These are phyloP conservation scores for Hypericum androsaemum DNA, from an alignment of 345 rosid genomes.

Conservation along the genomic window DNA sequence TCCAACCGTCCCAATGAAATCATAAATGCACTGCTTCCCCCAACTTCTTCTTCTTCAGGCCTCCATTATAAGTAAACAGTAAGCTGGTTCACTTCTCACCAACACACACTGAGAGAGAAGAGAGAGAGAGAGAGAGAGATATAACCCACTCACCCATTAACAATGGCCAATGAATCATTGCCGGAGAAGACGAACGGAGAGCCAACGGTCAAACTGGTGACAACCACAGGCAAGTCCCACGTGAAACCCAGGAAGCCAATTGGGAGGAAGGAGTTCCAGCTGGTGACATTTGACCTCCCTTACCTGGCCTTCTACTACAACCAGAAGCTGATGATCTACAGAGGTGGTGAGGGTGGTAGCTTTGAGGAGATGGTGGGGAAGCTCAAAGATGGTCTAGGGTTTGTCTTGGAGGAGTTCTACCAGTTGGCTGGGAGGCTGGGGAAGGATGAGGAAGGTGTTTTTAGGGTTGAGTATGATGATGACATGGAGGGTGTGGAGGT, in stretches of 20 bases:
- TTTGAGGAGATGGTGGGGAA: slow-evolving; percentile 47
- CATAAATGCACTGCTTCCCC: slow-evolving; percentile 37
- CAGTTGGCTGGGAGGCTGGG: slow-evolving; percentile 80
- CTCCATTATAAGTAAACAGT: slow-evolving; percentile 13
- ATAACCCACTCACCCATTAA: neutral
- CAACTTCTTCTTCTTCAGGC: slow-evolving; percentile 27
- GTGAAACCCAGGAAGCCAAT: slow-evolving; percentile 52
- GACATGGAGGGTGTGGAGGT: slow-evolving; percentile 78
- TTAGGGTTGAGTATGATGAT: slow-evolving; percentile 65
- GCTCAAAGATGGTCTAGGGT: slow-evolving; percentile 58
- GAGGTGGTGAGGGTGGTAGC: slow-evolving; percentile 12
- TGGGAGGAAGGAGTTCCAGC: slow-evolving; percentile 55
- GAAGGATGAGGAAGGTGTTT: slow-evolving; percentile 73
- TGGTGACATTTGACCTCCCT: slow-evolving; percentile 89
- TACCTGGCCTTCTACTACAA: slow-evolving; percentile 74
- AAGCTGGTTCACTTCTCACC: neutral
- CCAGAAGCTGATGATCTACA: slow-evolving; percentile 82
- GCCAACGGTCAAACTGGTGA: slow-evolving; percentile 23
- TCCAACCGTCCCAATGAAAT: slow-evolving; percentile 39
- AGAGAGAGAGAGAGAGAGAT: too few relatives aligned
- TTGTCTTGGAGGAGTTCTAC: slow-evolving; percentile 62
- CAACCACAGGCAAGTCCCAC: slow-evolving; percentile 31
- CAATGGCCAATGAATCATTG: slow-evolving; percentile 15
- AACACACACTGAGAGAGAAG: neutral
- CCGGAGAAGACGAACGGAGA: slow-evolving; percentile 4